These are phyloP conservation scores for Geotrichum reessii DNA, from an alignment of 1,139 yeast species.

Conservation along the genomic window DNA sequence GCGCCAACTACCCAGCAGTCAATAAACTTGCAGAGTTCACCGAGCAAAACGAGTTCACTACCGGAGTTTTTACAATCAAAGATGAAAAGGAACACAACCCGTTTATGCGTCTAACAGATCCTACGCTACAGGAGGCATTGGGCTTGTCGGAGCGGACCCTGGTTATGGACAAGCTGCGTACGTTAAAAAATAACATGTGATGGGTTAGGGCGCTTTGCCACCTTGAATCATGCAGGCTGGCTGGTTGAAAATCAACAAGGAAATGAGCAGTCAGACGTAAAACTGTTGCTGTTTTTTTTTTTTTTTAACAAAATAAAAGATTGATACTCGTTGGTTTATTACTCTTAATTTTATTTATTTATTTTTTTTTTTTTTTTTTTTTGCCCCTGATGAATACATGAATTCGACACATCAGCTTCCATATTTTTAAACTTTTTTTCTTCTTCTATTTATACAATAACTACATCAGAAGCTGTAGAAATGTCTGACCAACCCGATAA, in stretches of 20 bases:
- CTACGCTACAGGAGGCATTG: conserved; percentile 47
- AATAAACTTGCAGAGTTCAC: conserved; percentile 49
- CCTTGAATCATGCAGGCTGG: neutral
- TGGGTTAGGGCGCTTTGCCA: neutral
- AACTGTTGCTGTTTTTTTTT: neutral
- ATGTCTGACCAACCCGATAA: neutral
- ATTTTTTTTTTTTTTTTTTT: too few species aligned
- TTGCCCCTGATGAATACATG: neutral
- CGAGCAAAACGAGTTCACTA: conserved; percentile 56
- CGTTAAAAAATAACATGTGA: conserved; percentile 57
- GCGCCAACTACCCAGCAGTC: conserved; percentile 43
- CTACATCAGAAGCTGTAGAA: neutral
- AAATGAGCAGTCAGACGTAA: neutral
- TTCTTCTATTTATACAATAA: neutral
- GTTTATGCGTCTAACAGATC: conserved; percentile 70
- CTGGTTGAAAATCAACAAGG: neutral
- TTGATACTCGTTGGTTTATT: too few species aligned
- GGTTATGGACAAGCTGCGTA: conserved; percentile 63
- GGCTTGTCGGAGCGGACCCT: conserved; percentile 42
- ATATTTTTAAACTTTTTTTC: neutral
- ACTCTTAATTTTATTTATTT: too few species aligned
- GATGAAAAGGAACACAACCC: conserved; percentile 86
- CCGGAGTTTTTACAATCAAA: conserved; percentile 77
- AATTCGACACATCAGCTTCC: neutral
- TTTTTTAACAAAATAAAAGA: neutral